These are phyloP conservation scores for Datura wrightii DNA, from an alignment of 257 asterid species.

Conservation along the genomic window DNA sequence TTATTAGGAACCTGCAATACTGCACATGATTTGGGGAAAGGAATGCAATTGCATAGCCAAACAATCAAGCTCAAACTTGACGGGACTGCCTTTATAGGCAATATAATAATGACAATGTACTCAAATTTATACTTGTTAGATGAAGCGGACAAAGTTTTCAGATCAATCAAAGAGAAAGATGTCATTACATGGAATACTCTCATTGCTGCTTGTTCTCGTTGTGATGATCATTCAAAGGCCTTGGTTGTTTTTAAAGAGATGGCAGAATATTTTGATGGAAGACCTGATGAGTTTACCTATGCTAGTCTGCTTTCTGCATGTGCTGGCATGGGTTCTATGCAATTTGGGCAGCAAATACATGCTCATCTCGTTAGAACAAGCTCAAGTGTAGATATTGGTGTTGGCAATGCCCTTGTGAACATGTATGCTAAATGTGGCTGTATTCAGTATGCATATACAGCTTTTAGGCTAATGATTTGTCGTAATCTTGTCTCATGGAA, in stretches of 20 bases:
- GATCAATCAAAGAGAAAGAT: constrained; percentile 54
- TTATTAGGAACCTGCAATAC: constrained; percentile 53
- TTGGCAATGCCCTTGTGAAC: constrained; percentile 70
- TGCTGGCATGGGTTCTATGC: constrained; percentile 60
- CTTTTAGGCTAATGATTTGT: constrained; percentile 54
- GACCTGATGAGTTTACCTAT: constrained; percentile 62
- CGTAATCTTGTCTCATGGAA: constrained; percentile 76
- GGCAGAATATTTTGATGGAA: constrained; percentile 40
- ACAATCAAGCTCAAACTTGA: constrained; percentile 65
- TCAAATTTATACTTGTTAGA: constrained; percentile 50
- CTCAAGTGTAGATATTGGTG: constrained; percentile 53
- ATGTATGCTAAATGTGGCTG: constrained; percentile 83
- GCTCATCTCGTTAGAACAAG: constrained; percentile 55
- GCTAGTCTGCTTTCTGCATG: constrained; percentile 68
- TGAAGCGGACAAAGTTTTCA: constrained; percentile 60
- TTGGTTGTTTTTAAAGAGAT: constrained; percentile 59
- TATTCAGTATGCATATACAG: constrained; percentile 39
- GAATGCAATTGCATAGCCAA: constrained; percentile 65
- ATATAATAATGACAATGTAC: constrained; percentile 61
- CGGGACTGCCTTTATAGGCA: constrained; percentile 54
- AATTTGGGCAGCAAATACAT: constrained; percentile 69
- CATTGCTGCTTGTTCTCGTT: constrained; percentile 61
- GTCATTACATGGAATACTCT: constrained; percentile 71
- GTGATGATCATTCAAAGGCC: constrained; percentile 56
- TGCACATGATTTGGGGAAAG: constrained; percentile 43